Evolutionary conservation across 2,329 filamentous ascomycete species (phyloP).

Genomic region (Daldinia sp.): DNA sequence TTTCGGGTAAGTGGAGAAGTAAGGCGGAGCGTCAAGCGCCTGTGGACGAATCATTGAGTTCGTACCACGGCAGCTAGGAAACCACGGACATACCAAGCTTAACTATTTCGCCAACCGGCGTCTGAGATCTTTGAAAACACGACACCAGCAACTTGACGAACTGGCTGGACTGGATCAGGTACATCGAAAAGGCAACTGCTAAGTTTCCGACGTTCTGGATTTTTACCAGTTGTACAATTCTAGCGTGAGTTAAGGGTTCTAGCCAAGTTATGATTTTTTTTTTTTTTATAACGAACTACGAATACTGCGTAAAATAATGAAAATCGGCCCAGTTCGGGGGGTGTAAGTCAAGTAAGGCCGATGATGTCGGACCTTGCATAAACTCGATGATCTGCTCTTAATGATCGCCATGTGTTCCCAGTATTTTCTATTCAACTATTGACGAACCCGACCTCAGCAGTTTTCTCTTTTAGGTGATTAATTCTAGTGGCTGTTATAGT

Average conservation of each 20-base stretch:
- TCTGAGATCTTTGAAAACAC: constrained; percentile 25
- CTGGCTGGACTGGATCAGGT: constrained; percentile 4
- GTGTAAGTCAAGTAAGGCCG: constrained; percentile 13
- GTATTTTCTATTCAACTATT: constrained; percentile 19
- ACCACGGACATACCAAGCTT: constrained; percentile 16
- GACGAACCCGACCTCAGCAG: constrained; percentile 21
- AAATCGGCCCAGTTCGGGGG: constrained; percentile 32
- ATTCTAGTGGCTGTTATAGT: constrained; percentile 3
- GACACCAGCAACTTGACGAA: constrained; percentile 3
- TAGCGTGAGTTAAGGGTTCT: constrained; percentile 25
- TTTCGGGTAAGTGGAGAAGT: constrained; percentile 31
- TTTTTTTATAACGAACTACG: no score
- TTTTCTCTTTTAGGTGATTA: constrained; percentile 16
- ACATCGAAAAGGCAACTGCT: constrained; percentile 6
- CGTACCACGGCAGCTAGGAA: constrained; percentile 30
- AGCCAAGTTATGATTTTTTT: constrained; percentile 8
- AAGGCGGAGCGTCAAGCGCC: constrained; percentile 21
- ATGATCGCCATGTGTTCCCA: constrained; percentile 35
- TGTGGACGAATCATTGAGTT: constrained; percentile 36
- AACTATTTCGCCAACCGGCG: constrained; percentile 25
- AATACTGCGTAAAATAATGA: background rate
- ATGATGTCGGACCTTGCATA: constrained; percentile 39
- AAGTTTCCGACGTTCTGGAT: constrained; percentile 19
- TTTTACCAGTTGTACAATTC: constrained; percentile 11
- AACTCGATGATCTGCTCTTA: constrained; percentile 36